Percentiles rank a stretch among this genome's conserved stretches.
phyloP scores from a whole-genome alignment of 2,329 filamentous ascomycete genomes.

The Nectriaceae sp. region DNA sequence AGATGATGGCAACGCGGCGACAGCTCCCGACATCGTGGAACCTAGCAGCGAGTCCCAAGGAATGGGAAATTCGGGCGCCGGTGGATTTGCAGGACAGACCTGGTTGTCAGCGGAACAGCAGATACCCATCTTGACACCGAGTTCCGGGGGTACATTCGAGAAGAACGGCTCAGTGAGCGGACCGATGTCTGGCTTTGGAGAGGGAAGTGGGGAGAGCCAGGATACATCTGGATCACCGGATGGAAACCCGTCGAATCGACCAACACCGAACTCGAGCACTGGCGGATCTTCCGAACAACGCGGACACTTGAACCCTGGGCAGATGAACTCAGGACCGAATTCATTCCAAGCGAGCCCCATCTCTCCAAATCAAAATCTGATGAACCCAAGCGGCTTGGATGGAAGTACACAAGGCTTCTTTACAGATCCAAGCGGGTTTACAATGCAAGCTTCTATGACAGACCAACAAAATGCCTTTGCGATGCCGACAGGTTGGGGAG shows the following conservation, averaged over 20 bases:
- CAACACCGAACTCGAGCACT: conserved; percentile 60
- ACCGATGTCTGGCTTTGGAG: conserved; percentile 41
- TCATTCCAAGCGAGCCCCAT: conserved; percentile 57
- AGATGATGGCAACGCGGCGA: conserved; percentile 43
- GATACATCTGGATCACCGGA: conserved; percentile 53
- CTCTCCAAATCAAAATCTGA: conserved; percentile 44
- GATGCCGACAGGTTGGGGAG: conserved; percentile 47
- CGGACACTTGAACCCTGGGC: conserved; percentile 30
- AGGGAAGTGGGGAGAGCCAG: conserved; percentile 46
- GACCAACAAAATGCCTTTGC: conserved; percentile 38
- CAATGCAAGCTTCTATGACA: conserved; percentile 22
- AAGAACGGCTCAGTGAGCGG: conserved; percentile 31
- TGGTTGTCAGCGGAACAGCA: conserved; percentile 45
- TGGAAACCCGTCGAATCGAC: conserved; percentile 52
- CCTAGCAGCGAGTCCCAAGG: conserved; percentile 31
- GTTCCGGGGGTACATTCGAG: conserved; percentile 36
- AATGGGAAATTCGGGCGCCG: conserved; percentile 21
- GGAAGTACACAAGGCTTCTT: conserved; percentile 42
- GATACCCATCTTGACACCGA: conserved; percentile 39
- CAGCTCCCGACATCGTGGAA: conserved; percentile 42
- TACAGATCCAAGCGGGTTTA: conserved; percentile 40
- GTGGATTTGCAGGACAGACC: conserved; percentile 30
- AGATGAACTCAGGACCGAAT: conserved; percentile 40
- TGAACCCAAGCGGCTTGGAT: conserved; percentile 39
- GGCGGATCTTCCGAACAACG: conserved; percentile 32